Evolutionary conservation across 2,329 filamentous ascomycete species (phyloP).

Genomic region (Aspergillus aculeatinus): DNA sequence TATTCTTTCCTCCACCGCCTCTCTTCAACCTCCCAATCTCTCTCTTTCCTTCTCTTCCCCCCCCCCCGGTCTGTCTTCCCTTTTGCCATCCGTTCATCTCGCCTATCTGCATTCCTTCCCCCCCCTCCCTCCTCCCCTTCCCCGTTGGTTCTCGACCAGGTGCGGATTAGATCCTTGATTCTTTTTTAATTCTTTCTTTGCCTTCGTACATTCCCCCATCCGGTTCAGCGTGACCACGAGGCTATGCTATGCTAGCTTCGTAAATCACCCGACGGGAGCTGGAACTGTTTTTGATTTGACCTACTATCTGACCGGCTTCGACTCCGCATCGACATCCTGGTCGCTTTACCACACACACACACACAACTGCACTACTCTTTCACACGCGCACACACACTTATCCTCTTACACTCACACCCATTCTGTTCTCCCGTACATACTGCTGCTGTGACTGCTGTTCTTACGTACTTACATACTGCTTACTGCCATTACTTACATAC

Average conservation of each 20-base stretch:
- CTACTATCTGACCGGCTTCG: conserved; percentile 21
- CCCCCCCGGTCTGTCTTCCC: conserved; percentile 17
- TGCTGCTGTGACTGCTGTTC: not conserved
- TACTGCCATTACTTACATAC: conserved; percentile 12
- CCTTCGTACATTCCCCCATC: conserved; percentile 11
- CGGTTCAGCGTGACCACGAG: conserved; percentile 28
- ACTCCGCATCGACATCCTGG: conserved; percentile 29
- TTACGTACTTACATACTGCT: conserved; percentile 13
- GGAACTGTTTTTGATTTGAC: conserved; percentile 28
- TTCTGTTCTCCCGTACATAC: not conserved
- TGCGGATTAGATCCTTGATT: conserved; percentile 15
- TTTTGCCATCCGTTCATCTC: conserved; percentile 17
- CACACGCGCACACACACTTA: conserved; percentile 6
- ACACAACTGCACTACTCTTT: not conserved
- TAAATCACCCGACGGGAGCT: conserved; percentile 33
- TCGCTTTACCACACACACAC: conserved; percentile 16
- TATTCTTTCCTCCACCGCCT: conserved; percentile 18
- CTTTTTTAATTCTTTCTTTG: conserved; percentile 16
- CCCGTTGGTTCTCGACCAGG: conserved; percentile 16
- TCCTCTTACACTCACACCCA: not conserved
- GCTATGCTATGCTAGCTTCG: conserved; percentile 36
- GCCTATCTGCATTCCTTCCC: conserved; percentile 14
- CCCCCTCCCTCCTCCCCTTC: conserved; percentile 11
- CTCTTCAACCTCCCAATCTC: conserved; percentile 12
- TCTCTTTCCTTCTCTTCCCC: conserved; percentile 13